These are phyloP conservation scores for Aspergillus leporis DNA, from an alignment of 495 filamentous ascomycete species.

Conservation along the genomic window DNA sequence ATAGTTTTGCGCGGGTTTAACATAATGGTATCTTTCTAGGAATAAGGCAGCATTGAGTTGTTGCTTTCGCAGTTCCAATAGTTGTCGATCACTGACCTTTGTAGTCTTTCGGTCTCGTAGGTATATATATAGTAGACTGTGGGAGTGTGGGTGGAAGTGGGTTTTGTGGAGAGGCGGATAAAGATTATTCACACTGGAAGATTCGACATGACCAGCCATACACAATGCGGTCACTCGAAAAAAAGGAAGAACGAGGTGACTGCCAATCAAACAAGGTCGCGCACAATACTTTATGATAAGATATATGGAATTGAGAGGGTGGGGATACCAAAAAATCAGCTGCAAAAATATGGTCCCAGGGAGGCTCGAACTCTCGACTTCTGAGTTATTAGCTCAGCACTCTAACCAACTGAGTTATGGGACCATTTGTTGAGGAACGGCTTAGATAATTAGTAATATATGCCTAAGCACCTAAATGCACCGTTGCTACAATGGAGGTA, in stretches of 20 bases:
- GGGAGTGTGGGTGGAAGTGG: neutral
- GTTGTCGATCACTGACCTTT: neutral
- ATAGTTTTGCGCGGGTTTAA: too few species aligned
- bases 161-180: conserved; percentile 1
- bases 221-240: neutral
- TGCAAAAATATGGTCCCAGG: conserved; percentile 3
- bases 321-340: neutral
- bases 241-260: neutral
- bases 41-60: neutral
- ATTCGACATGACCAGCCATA: neutral
- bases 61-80: neutral
- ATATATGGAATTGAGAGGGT: neutral
- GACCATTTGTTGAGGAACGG: neutral
- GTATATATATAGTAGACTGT: neutral
- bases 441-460: neutral
- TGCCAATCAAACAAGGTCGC: neutral
- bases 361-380: conserved; percentile 7
- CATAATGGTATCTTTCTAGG: too few species aligned
- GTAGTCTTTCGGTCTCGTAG: neutral
- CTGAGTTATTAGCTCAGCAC: conserved; percentile 7
- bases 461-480: neutral
- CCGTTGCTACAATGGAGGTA: too few species aligned
- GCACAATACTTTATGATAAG: neutral
- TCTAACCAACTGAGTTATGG: conserved; percentile 7
- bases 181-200: conserved; percentile 1